Evolutionary conservation across 331 rosid genomes (phyloP).

Genomic region (Prunus yedoensis): DNA sequence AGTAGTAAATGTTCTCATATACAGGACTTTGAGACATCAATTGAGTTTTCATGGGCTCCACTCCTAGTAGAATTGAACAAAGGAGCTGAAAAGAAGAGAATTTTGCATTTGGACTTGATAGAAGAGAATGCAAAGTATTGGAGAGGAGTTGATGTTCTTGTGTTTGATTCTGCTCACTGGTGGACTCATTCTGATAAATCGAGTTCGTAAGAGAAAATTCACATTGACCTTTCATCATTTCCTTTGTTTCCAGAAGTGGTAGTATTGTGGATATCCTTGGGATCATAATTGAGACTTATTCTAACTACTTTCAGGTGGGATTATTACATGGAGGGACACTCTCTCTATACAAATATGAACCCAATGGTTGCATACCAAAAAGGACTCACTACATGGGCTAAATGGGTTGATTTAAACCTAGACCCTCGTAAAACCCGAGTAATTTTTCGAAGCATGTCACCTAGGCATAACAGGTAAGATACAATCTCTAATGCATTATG

Average conservation of each 20-base stretch:
- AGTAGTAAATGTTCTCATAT: not conserved
- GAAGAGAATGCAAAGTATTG: constrained; percentile 88
- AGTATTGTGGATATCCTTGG: constrained; percentile 5
- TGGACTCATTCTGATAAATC: constrained; percentile 84
- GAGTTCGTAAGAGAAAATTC: constrained; percentile 63
- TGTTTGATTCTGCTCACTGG: constrained; percentile 95
- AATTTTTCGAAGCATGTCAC: constrained; percentile 93
- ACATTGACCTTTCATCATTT: not conserved
- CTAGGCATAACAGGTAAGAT: constrained; percentile 86
- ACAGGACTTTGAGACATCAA: constrained; percentile 81
- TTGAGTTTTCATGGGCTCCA: constrained; percentile 90
- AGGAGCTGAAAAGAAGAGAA: constrained; percentile 56
- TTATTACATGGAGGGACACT: constrained; percentile 77
- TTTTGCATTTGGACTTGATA: constrained; percentile 74
- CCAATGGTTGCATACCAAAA: constrained; percentile 95
- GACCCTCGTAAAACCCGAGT: constrained; percentile 64
- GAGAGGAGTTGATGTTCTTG: constrained; percentile 81
- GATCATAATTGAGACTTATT: constrained; percentile 8
- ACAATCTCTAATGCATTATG: not conserved
- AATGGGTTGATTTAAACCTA: constrained; percentile 84
- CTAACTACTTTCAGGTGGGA: constrained; percentile 72
- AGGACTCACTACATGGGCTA: constrained; percentile 97
- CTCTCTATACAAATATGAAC: constrained; percentile 55
- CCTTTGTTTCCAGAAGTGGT: not conserved
- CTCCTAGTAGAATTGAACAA: constrained; percentile 71